These are phyloP conservation scores for Hypoxylon sp. DNA, from an alignment of 2,329 filamentous ascomycete genomes.

Conservation along the genomic window DNA sequence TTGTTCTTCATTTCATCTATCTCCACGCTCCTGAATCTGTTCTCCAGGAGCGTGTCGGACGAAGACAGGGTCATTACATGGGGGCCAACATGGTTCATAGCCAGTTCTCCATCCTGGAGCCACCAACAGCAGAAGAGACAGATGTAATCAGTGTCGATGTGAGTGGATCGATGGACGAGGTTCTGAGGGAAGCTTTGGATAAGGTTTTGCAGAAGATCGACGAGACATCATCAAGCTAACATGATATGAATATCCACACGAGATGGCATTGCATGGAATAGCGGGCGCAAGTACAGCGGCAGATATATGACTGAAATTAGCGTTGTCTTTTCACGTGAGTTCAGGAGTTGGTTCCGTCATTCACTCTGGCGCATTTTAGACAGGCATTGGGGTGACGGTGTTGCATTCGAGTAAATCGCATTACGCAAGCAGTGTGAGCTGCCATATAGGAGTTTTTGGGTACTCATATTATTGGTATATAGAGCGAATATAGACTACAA, in stretches of 20 bases:
- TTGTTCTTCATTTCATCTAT: slow-evolving; percentile 94
- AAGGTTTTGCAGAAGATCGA: slow-evolving; percentile 70
- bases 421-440: slow-evolving; percentile 34
- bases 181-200: slow-evolving; percentile 72
- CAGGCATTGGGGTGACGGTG: slow-evolving; percentile 31
- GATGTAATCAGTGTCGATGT: slow-evolving; percentile 83
- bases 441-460: slow-evolving; percentile 37
- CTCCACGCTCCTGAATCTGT: slow-evolving; percentile 83
- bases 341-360: slow-evolving; percentile 41
- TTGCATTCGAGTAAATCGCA: slow-evolving; percentile 35
- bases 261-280: slow-evolving; percentile 32
- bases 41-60: slow-evolving; percentile 80
- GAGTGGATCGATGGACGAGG: slow-evolving; percentile 69
- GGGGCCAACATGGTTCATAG: slow-evolving; percentile 94
- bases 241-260: slow-evolving; percentile 18
- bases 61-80: slow-evolving; percentile 92
- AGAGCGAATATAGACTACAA: slow-evolving; percentile 23
- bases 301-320: slow-evolving; percentile 30
- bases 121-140: slow-evolving; percentile 77
- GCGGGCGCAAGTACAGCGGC: slow-evolving; percentile 8
- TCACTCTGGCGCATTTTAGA: slow-evolving; percentile 42
- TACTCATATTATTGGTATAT: slow-evolving; percentile 33
- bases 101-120: slow-evolving; percentile 90
- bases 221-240: slow-evolving; percentile 54
- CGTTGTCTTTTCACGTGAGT: slow-evolving; percentile 31